Base-by-base conservation (phyloP, 768 basidiomycete genomes). In the Suillus variegatus region DNA sequence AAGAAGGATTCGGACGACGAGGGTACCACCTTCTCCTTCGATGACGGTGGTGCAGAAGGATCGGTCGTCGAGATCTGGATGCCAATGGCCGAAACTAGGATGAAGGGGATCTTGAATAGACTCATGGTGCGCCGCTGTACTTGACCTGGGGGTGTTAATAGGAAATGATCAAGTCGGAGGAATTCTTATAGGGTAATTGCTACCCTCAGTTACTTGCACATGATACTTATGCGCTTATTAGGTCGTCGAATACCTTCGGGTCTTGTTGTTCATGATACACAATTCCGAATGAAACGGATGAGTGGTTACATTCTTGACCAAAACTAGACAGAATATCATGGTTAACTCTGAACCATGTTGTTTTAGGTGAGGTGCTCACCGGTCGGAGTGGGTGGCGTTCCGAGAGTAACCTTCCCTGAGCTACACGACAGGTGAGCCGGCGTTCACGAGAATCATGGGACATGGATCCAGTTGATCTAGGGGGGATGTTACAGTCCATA, bases 51-150 rank as follows among this genome's bases (percentile, higher is more conserved):
- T n/a, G n/a, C n/a, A n/a, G n/a, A n/a, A n/a, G n/a, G n/a, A n/a
- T n/a, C n/a, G n/a, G n/a, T n/a, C n/a, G n/a, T n/a, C n/a, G n/a
- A n/a, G n/a, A n/a, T n/a, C n/a, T n/a, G n/a, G n/a, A n/a, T n/a
- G n/a, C 74, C 69, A 67, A 69, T 67, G 6, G 72, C n/a, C 7
- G 73, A 72, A 3, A 66, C 62, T 20, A 72, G 38, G 41, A 74
- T 71, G 20, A 76, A 66, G 25, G 69, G 41, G n/a, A 62, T 20
- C 52, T 76, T 74, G 54, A 62, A 43, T 46, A 70, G 40, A 4
- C 67, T 62, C 73, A 76, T 44, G 16, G 16, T 43, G 41, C 6
- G 14, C 41, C 16, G 41, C 20, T 46, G 44, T 20, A 46, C 44
- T 46, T 36, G 36, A 10, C 10, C 36, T 36, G 36, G 36, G 10